Evolutionary conservation across 192 early-diverging fungal species (phyloP), one percentile per base, ranked within the genome.

Genomic region (Gryganskiella cystojenkinii): DNA sequence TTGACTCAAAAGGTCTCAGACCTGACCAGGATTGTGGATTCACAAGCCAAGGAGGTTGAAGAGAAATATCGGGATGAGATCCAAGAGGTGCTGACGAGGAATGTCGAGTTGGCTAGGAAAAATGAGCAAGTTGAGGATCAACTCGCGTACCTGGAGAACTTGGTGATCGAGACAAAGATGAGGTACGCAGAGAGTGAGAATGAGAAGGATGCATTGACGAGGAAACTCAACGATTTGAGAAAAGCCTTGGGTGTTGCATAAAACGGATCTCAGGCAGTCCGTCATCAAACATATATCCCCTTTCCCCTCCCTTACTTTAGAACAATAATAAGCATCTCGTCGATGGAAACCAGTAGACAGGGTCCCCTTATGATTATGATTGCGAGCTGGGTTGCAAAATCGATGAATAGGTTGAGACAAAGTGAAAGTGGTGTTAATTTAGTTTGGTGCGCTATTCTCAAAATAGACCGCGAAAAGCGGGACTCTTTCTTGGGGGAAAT

Each of bases 131-230:
- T 91, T 24, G 90, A 90, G 54, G 89, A 92, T 37, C 84, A 90
- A 34, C 61, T 90, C 50, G 80, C 83, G 54, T 84, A 88, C 45
- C 81, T 91, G 80, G 92, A 94, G 64, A 87, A 84, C n/a, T 86
- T 93, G 65, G 69, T 95, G 61, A 85, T 91, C 27, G 89, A 90
- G 57, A 91, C 90, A 63, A 95, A 96, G 80, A 81, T 90, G 73
- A 79, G 88, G 50, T 95, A 92, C 69, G 95, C 94, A 4, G 92
- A 96, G 72, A 91, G 87, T 73, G 96, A 96, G 70, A 92, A 91
- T 76, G 91, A 97, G 67, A 73, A 90, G 59, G 92, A 90, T 54
- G 72, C 81, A 4, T 80, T 95, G 61, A 62, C 87, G 13, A 84
- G 90, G 53, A 92, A 91, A 61, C 81, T 92, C 51, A 83, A 85